These are phyloP conservation scores for Fonsecaea nubica DNA, from an alignment of 2,329 filamentous ascomycete genomes.

Conservation along the genomic window DNA sequence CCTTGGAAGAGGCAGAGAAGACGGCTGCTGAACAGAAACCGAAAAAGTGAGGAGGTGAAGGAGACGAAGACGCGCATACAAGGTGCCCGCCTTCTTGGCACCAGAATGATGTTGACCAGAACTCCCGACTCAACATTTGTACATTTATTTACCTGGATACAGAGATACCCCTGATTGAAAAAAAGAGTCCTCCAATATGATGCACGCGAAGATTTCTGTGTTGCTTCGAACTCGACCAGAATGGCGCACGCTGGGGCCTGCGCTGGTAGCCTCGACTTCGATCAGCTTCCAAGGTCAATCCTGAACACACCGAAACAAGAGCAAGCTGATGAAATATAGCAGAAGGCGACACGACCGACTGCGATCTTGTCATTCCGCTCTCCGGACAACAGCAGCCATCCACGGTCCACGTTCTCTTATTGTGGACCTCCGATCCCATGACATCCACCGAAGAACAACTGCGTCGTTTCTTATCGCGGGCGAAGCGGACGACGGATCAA, in stretches of 20 bases:
- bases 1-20: constrained; percentile 17
- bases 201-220: constrained; percentile 49
- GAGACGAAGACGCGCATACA: constrained; percentile 1
- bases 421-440: constrained; percentile 22
- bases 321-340: constrained; percentile 17
- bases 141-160: constrained; percentile 22
- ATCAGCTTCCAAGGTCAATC: constrained; percentile 44
- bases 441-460: constrained; percentile 5
- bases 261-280: constrained; percentile 35
- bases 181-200: constrained; percentile 23
- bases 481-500: background rate
- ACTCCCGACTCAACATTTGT: constrained; percentile 37
- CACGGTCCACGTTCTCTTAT: constrained; percentile 23
- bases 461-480: background rate
- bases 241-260: constrained; percentile 44
- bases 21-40: constrained; percentile 1
- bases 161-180: constrained; percentile 28
- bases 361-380: constrained; percentile 20
- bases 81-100: constrained; percentile 13
- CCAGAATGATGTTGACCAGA: constrained; percentile 21
- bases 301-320: background rate
- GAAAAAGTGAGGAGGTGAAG: constrained; percentile 19
- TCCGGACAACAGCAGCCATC: constrained; percentile 9
- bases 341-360: constrained; percentile 18
- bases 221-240: constrained; percentile 49